Evolutionary conservation across 2,329 filamentous ascomycete genomes (phyloP), one percentile per base, ranked within the genome.

Genomic region (Coniochaeta ligniaria): DNA sequence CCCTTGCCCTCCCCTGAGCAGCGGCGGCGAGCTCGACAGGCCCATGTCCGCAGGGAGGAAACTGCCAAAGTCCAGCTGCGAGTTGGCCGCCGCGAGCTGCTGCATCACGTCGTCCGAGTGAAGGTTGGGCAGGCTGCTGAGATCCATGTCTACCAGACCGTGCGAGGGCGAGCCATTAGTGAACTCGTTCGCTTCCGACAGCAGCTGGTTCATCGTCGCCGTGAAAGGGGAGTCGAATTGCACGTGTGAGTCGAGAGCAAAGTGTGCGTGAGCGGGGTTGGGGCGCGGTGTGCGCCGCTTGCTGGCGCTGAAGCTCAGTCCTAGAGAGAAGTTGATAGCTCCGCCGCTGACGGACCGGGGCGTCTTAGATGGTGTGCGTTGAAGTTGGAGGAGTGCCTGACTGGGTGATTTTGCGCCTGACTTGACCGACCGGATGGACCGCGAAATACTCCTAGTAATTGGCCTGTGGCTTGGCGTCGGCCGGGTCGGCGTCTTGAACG

Each of bases 401-500:
- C 68, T 68, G 0, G 82, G 81, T 6, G 82, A 83, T 43, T 68
- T 73, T 22, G 72, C 69, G 20, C 75, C 68, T 2, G 76, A 75
- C 57, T 74, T 72, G 24, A 70, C 73, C 3, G 81, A 81, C 55
- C 80, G 79, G 61, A 84, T 76, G 38, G 83, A 84, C 61, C 78
- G 78, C 12, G 83, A 84, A 16, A 86, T 80, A 70, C 83, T 86
- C 67, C 83, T 79, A 66, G 83, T 87, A 69, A 82, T 82, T 36
- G 80, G 85, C 65, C 82, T 83, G 67, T 85, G 84, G 64, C 73
- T 85, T 1, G 83, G 85, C 1, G 82, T 84, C n/a, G 78, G 78
- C n/a, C 80, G 82, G 1, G 84, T 84, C 1, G 86, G 85, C 2
- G 86, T 88, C 71, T 86, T 87, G 71, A 86, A 84, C 1, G 73